Percentiles rank a stretch among this genome's conserved stretches.
Evolutionary conservation across 495 filamentous ascomycete genomes (phyloP).

Genomic region (Annulohypoxylon stygium): DNA sequence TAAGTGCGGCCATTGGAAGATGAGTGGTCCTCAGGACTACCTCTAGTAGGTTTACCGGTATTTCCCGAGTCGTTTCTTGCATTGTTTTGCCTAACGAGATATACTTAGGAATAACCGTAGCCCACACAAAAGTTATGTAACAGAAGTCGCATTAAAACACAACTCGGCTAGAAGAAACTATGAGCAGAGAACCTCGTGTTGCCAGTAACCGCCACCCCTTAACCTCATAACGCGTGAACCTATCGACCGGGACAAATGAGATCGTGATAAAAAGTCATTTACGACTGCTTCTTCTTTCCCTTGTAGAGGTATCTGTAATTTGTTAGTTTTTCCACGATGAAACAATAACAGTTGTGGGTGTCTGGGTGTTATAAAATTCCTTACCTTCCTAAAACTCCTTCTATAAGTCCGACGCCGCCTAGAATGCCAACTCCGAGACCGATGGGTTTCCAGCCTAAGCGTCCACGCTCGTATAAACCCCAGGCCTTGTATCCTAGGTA

Average conservation of each 20-base stretch:
- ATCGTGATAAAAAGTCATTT: slow-evolving; percentile 9
- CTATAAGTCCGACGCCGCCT: slow-evolving; percentile 55
- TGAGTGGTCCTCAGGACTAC: no score
- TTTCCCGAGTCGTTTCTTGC: no score
- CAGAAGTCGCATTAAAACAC: slow-evolving; percentile 41
- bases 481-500: slow-evolving; percentile 63
- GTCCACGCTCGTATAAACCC: slow-evolving; percentile 70
- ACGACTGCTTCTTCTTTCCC: slow-evolving; percentile 56
- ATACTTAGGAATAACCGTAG: no score
- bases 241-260: slow-evolving; percentile 9
- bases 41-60: no score
- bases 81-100: no score
- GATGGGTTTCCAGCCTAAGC: slow-evolving; percentile 76
- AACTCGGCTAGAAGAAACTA: slow-evolving; percentile 18
- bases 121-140: background rate
- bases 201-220: slow-evolving; percentile 5
- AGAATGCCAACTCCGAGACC: slow-evolving; percentile 72
- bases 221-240: slow-evolving; percentile 24
- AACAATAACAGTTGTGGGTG: background rate
- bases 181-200: slow-evolving; percentile 32
- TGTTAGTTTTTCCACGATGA: slow-evolving; percentile 4
- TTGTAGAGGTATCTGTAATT: slow-evolving; percentile 54
- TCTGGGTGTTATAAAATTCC: slow-evolving; percentile 10
- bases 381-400: slow-evolving; percentile 59
- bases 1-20: no score